A percentile compares a stretch with the other conserved stretches of the same genome.
Conservation (phyloP, 2,329 filamentous ascomycete species). For the Diaporthe citrichinensis region DNA sequence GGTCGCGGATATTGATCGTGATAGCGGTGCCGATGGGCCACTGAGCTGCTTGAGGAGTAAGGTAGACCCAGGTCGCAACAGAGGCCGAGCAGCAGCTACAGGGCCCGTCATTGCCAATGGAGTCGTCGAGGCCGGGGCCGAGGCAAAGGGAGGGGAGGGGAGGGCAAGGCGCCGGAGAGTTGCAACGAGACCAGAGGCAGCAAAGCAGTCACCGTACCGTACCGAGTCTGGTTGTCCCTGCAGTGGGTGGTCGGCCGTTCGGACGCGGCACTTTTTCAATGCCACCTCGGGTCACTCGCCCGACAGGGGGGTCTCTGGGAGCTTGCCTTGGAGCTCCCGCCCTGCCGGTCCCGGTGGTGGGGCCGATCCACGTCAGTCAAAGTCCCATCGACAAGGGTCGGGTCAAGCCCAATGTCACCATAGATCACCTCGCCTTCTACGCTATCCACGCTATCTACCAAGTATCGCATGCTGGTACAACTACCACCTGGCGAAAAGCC, state of each 20-base stretch:
- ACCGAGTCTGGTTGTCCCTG: neutral
- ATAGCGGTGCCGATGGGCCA: slow-evolving; percentile 35
- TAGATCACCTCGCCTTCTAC: neutral
- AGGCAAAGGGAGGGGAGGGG: neutral
- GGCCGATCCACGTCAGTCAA: slow-evolving; percentile 26
- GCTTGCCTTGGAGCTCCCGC: slow-evolving; percentile 1
- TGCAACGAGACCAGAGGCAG: neutral
- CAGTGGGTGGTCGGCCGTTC: neutral
- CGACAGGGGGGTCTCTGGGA: slow-evolving; percentile 9
- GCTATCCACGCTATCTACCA: neutral
- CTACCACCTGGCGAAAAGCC: neutral
- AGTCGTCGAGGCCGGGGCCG: slow-evolving; percentile 18
- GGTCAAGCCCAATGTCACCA: neutral
- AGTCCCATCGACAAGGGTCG: neutral
- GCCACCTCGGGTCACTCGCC: slow-evolving; percentile 17
- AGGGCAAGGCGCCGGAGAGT: neutral
- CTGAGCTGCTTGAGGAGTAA: slow-evolving; percentile 42
- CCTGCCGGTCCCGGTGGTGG: slow-evolving; percentile 11
- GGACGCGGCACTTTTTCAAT: slow-evolving; percentile 34
- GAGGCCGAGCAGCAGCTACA: slow-evolving; percentile 42
- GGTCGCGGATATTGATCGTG: neutral
- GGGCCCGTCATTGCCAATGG: slow-evolving; percentile 41
- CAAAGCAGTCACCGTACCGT: neutral
- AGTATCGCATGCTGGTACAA: neutral
- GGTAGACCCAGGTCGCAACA: slow-evolving; percentile 39